A percentile compares a stretch with the other conserved stretches of the same genome.
Conservation (phyloP, 2,329 filamentous ascomycete genomes). For the Cylindrodendrum hubeiense region DNA sequence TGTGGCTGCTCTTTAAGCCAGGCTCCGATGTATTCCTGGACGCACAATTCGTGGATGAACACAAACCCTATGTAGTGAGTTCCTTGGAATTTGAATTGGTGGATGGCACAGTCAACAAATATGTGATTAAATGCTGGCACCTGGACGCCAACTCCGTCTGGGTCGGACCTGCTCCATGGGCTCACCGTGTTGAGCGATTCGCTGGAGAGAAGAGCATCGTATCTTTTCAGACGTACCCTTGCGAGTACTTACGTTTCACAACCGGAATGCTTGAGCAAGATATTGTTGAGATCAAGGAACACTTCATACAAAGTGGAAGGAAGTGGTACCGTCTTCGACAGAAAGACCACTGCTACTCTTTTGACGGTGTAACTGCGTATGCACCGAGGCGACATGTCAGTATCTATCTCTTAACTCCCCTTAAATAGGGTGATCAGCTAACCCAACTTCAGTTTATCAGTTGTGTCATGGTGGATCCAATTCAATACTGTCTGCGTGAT, state of each 20-base stretch:
- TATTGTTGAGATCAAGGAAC: neutral
- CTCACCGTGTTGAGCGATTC: neutral
- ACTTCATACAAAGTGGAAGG: neutral
- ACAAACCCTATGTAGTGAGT: neutral
- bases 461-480: neutral
- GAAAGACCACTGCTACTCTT: neutral
- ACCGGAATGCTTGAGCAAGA: neutral
- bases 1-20: slow-evolving; percentile 34
- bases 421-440: neutral
- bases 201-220: neutral
- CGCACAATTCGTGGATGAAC: neutral
- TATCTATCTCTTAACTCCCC: neutral
- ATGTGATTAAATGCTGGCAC: neutral
- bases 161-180: neutral
- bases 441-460: neutral
- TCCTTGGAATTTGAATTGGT: neutral
- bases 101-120: neutral
- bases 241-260: neutral
- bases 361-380: neutral
- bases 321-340: neutral
- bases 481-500: neutral
- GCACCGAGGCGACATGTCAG: neutral
- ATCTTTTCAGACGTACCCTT: neutral
- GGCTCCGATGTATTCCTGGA: slow-evolving; percentile 26
- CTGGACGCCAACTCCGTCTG: neutral